A percentile compares a stretch with the other conserved stretches of the same genome.
Conservation (phyloP, 768 basidiomycete species). For the Naganishia onofrii region DNA sequence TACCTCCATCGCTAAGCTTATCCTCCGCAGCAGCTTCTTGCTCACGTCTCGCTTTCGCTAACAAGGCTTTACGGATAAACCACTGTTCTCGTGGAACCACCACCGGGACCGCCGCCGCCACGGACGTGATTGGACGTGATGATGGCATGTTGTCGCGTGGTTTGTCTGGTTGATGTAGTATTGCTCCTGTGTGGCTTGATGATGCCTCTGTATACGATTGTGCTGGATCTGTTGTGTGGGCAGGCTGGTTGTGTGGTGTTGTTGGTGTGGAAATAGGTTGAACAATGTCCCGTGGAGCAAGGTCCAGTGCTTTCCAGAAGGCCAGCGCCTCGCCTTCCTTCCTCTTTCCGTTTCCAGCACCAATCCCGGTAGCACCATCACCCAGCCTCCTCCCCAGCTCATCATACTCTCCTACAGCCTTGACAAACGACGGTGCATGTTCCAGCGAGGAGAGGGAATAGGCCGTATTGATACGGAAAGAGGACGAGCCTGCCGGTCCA, state of each 20-base stretch:
- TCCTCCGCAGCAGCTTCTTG: background rate
- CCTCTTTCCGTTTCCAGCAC: background rate
- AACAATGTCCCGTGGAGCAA: background rate
- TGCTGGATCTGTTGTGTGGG: background rate
- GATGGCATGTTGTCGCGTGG: no score
- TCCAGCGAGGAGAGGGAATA: conserved; percentile 14
- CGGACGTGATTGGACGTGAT: no score
- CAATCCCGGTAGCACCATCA: background rate
- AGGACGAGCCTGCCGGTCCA: conserved; percentile 16
- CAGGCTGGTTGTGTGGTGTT: background rate
- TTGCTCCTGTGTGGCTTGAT: background rate
- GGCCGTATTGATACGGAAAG: background rate
- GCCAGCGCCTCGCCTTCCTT: conserved; percentile 7
- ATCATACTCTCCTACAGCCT: conserved; percentile 28
- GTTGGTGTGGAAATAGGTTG: background rate
- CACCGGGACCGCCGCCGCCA: no score
- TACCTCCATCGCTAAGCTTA: no score
- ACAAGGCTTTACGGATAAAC: conserved; percentile 31
- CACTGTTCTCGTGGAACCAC: conserved; percentile 28
- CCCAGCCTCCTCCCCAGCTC: conserved; percentile 25
- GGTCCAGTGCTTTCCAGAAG: conserved; percentile 29
- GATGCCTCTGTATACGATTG: background rate
- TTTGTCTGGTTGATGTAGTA: background rate
- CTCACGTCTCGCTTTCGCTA: conserved; percentile 11
- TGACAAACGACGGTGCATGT: conserved; percentile 25